Evolutionary conservation across 2,329 filamentous ascomycete genomes (phyloP).

Genomic region (Colletotrichum melonis): DNA sequence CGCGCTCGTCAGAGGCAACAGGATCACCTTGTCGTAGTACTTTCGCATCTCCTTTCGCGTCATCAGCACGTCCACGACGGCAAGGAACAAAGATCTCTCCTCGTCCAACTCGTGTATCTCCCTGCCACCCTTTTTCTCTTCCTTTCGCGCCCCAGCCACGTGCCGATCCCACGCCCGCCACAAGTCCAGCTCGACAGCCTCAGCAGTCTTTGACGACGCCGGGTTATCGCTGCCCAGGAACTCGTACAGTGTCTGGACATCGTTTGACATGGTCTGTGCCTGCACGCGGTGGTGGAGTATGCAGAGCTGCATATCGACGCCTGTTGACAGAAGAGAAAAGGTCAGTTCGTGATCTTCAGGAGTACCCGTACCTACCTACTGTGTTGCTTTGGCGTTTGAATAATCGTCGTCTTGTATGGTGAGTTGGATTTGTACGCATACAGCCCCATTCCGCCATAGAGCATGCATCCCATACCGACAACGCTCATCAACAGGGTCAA

Average conservation of each 20-base stretch:
- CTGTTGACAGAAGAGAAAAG: not conserved
- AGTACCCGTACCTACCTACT: too few species aligned
- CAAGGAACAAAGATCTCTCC: not conserved
- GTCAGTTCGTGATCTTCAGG: too few species aligned
- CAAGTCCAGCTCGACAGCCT: not conserved
- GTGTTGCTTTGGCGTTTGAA: too few species aligned
- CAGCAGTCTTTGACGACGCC: not conserved
- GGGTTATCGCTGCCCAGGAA: not conserved
- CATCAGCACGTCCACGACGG: not conserved
- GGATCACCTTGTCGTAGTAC: not conserved
- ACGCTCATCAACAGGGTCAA: too few species aligned
- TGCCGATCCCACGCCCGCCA: not conserved
- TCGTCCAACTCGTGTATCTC: not conserved
- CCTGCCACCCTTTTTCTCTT: not conserved
- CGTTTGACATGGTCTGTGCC: not conserved
- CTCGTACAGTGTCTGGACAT: not conserved
- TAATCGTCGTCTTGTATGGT: too few species aligned
- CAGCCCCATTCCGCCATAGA: too few species aligned
- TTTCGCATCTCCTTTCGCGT: not conserved
- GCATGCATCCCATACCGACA: too few species aligned
- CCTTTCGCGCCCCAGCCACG: not conserved
- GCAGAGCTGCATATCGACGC: not conserved
- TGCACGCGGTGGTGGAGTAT: not conserved
- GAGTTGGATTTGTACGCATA: too few species aligned
- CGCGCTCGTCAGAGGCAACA: not conserved